Conservation (phyloP, 2,329 filamentous ascomycete genomes). For the Berkeleyomyces basicola region DNA sequence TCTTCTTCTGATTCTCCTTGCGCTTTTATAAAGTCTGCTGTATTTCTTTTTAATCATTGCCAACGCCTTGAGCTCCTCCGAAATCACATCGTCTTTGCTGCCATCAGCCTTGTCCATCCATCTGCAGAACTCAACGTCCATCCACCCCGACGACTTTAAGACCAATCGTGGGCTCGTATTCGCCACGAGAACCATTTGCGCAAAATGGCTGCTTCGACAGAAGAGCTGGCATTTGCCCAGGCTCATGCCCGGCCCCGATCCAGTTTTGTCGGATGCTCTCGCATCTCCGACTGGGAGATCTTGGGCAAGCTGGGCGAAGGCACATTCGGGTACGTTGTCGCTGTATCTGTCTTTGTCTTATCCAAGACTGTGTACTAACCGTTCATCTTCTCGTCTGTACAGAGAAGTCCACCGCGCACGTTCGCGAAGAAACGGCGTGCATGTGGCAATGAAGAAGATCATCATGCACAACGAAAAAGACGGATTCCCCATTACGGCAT, state of each 20-base stretch:
- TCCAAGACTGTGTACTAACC: slow-evolving; percentile 4
- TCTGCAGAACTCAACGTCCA: background rate
- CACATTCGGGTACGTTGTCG: slow-evolving; percentile 50
- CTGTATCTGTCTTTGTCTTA: slow-evolving; percentile 23
- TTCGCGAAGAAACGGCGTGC: slow-evolving; percentile 53
- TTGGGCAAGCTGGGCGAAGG: slow-evolving; percentile 79
- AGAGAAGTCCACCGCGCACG: slow-evolving; percentile 76
- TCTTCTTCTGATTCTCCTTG: background rate
- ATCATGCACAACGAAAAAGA: slow-evolving; percentile 99
- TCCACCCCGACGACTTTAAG: background rate
- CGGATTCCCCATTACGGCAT: slow-evolving; percentile 94
- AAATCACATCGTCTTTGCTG: background rate
- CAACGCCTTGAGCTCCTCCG: background rate
- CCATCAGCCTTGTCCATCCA: background rate
- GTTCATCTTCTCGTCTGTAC: slow-evolving; percentile 22
- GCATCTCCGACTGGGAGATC: slow-evolving; percentile 64
- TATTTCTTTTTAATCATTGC: background rate
- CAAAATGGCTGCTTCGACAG: slow-evolving; percentile 1
- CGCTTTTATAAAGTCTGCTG: background rate
- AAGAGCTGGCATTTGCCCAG: slow-evolving; percentile 33
- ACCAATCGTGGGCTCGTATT: background rate
- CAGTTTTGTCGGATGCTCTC: slow-evolving; percentile 71
- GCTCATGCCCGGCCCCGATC: slow-evolving; percentile 36
- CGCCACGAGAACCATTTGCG: background rate
- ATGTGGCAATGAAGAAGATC: slow-evolving; percentile 93